Percentiles rank a stretch among this genome's conserved stretches.
phyloP scores from a whole-genome alignment of 805 yeast species.

The Saccharomycopsis fibuligera region DNA sequence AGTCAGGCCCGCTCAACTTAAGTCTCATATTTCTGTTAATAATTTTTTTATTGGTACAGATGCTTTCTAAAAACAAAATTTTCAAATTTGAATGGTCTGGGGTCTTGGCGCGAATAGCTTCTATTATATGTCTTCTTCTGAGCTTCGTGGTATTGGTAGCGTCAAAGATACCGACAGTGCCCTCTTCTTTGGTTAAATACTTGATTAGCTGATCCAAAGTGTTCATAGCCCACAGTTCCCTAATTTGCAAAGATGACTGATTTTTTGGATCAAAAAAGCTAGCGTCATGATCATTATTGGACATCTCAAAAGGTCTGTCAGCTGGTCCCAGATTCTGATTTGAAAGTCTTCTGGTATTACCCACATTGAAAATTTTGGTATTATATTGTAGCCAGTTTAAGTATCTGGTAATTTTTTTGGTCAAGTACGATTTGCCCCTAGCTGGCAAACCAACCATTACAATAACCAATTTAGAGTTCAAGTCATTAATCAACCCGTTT shows the following conservation, averaged over 20 bases:
- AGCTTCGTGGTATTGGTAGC: constrained; percentile 45
- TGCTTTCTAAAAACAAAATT: constrained; percentile 36
- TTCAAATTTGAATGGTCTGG: constrained; percentile 30
- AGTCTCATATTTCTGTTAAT: constrained; percentile 29
- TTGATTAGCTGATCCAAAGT: constrained; percentile 36
- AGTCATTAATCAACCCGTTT: constrained; percentile 48
- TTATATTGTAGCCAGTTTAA: constrained; percentile 60
- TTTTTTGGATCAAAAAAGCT: constrained; percentile 36
- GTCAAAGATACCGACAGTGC: constrained; percentile 44
- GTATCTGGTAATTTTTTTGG: constrained; percentile 56
- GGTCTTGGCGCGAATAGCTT: constrained; percentile 30
- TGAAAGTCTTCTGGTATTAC: constrained; percentile 55
- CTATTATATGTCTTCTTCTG: constrained; percentile 36
- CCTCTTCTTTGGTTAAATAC: constrained; percentile 29
- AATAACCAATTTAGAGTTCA: constrained; percentile 44
- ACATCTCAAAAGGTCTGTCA: constrained; percentile 17
- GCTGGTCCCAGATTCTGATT: constrained; percentile 35
- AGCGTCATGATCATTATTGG: constrained; percentile 29
- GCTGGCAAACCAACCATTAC: constrained; percentile 75
- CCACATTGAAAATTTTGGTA: constrained; percentile 62
- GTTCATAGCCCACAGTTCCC: constrained; percentile 43
- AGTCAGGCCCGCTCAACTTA: constrained; percentile 35
- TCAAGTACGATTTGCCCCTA: constrained; percentile 63
- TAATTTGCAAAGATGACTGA: constrained; percentile 29
- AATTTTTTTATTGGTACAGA: constrained; percentile 27